Evolutionary conservation across 2,329 filamentous ascomycete genomes (phyloP), one percentile per base, ranked within the genome.

Genomic region (Verticillium alfalfae): DNA sequence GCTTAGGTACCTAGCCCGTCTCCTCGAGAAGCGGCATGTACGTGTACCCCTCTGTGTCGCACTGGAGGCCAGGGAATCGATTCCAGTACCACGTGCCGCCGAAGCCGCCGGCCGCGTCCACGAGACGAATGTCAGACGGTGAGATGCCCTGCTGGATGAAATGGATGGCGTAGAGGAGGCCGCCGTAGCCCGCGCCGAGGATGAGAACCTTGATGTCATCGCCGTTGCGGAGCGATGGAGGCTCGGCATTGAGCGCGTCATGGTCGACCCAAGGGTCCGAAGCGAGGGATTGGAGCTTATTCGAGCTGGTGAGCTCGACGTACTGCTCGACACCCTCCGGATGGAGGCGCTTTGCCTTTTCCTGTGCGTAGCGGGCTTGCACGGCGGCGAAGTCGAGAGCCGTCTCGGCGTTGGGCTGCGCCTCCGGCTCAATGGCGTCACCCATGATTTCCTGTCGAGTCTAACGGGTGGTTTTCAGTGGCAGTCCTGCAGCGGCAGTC

Each of bases 21-120:
- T 88, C 84, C 63, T 88, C 85, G 2, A 88, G 76, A 13, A 86
- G 70, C 3, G 85, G 84, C 71, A 88, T 71, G 66, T 88, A 88
- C n/a, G 79, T 75, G 66, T 84, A 86, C 59, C 78, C 77, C 70
- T 89, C 86, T 3, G 86, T 72, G 66, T 89, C 86, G 67, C 85
- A 88, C 65, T 76, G 75, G 8, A 81, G 68, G 0, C 79, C 80
- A 0, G 80, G 80, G 61, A 81, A 84, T 0, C 79, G 71, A 63
- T 82, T 82, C 77, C 80, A 82, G 62, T 79, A 81, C 81, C 81
- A 84, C 0, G 79, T 81, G 12, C 81, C 81, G 3, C 81, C 81
- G 34, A 80, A 75, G 4, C 77, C 79, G 10, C 77, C 78, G 1
- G 75, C 78, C 0, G 68, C 64, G 39, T 82, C 79, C 26, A 79